Base-by-base conservation (phyloP, 306 rosid genomes). In the Parietaria judaica region DNA sequence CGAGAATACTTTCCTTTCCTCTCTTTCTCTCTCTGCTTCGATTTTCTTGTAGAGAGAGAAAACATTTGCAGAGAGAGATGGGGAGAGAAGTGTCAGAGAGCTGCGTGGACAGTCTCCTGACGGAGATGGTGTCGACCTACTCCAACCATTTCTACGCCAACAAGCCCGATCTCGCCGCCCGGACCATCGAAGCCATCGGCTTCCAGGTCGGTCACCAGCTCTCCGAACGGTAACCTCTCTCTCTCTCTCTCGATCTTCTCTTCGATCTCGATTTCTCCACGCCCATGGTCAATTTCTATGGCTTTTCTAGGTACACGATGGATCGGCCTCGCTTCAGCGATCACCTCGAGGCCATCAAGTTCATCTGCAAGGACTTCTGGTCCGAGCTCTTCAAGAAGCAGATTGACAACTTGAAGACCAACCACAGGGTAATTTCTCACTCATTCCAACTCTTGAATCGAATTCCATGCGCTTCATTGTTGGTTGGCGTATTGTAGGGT, bases 301-400 rank as follows among this genome's bases (percentile, higher is more conserved):
- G 5, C 14, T 15, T 58, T 60, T 53, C 35, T 70, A 92, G 98
- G 76, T 88, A 88, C 63, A 82, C 99, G 5, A 86, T 84, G 96
- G 99, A 92, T 71, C 85, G 90, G 75, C 95, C 99, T 65, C 90
- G 96, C 43, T 92, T 92, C 74, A 78, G 80, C 58, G 99, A 88
- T 70, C 96, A 84, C 83, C 74, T 92, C 5, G 99, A 92, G 78
- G 96, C 99, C 5, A 92, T 88, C 58, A 92, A 92, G 79, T 92
- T 92, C 80, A 88, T 92, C 70, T 92, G 99, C 81, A 92, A 92
- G 81, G 99, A 92, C 78, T 92, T 92, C 69, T 92, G 94, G 99
- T 88, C 90, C 49, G 99, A 92, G 81, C 88, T 92, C 53, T 92
- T 92, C 73, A 92, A 92, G 84, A 92, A 92, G 87, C 99, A 92